phyloP scores from a whole-genome alignment of 2,329 filamentous ascomycete genomes.

The Cordyceps javanica region DNA sequence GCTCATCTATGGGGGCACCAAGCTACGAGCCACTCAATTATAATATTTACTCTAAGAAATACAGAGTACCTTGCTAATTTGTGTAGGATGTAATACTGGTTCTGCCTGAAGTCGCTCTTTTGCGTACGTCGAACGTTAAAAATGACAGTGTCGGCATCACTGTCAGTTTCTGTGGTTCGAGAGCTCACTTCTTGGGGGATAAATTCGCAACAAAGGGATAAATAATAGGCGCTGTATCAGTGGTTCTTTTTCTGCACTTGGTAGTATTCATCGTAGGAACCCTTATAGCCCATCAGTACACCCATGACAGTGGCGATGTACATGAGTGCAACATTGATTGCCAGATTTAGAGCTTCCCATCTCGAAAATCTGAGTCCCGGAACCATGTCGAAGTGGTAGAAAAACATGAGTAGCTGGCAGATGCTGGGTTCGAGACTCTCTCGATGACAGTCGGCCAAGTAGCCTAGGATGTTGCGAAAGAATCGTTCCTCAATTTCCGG shows the following conservation, averaged over 20 bases:
- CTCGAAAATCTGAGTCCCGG: slow-evolving; percentile 7
- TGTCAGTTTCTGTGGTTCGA: no score
- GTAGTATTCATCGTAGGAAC: slow-evolving; percentile 15
- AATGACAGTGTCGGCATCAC: no score
- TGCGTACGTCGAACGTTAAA: no score
- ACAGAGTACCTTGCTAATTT: no score
- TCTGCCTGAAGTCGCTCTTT: no score
- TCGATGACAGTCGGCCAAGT: slow-evolving; percentile 18
- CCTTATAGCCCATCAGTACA: slow-evolving; percentile 13
- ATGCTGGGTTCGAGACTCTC: slow-evolving; percentile 14
- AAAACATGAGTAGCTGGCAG: slow-evolving; percentile 20
- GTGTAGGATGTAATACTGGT: no score
- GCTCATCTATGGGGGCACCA: no score
- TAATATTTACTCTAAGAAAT: no score
- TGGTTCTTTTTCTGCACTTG: not conserved
- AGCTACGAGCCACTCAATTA: no score
- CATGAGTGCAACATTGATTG: slow-evolving; percentile 12
- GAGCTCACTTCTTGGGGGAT: no score
- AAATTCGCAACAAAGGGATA: no score
- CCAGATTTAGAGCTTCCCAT: slow-evolving; percentile 12
- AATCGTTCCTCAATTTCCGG: slow-evolving; percentile 18
- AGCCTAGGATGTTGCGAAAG: slow-evolving; percentile 20
- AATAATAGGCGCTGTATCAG: not conserved
- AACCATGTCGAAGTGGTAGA: slow-evolving; percentile 15
- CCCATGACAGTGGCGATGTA: slow-evolving; percentile 9